Conservation (phyloP, 352 stramenopile species). For the Globisporangium paddicum region DNA sequence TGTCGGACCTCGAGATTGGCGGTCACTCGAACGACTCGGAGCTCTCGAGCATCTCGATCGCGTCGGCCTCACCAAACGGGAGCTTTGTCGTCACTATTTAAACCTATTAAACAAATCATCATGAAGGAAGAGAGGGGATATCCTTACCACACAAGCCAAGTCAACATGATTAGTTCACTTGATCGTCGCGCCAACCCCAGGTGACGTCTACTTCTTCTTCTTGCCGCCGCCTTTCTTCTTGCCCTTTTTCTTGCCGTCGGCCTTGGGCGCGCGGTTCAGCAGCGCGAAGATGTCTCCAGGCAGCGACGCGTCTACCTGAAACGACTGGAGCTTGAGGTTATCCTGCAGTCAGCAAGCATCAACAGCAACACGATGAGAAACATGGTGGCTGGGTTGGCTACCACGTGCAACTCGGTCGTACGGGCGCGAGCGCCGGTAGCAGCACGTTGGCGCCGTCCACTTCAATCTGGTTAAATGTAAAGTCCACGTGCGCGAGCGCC, state of each 20-base stretch:
- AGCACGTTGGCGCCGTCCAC: constrained; percentile 52
- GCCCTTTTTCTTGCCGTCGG: constrained; percentile 76
- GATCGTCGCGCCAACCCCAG: background rate
- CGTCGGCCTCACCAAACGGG: constrained; percentile 46
- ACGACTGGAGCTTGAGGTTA: constrained; percentile 61
- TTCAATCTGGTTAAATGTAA: constrained; percentile 79
- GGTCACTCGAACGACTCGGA: constrained; percentile 7
- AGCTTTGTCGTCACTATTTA: constrained; percentile 65
- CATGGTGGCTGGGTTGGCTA: background rate
- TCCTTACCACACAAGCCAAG: background rate
- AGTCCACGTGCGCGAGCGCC: constrained; percentile 60
- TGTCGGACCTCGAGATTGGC: constrained; percentile 17
- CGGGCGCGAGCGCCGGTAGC: constrained; percentile 43
- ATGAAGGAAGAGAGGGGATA: background rate
- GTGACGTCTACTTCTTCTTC: constrained; percentile 37
- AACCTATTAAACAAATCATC: background rate
- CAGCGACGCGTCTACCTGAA: constrained; percentile 73
- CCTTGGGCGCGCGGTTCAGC: constrained; percentile 65
- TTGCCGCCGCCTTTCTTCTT: constrained; percentile 72
- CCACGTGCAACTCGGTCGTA: constrained; percentile 8
- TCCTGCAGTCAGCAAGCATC: constrained; percentile 26
- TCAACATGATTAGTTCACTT: background rate
- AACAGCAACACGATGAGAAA: background rate
- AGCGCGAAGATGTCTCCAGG: constrained; percentile 64
- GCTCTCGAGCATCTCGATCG: constrained; percentile 20